Evolutionary conservation across 257 asterid genomes (phyloP), one percentile per base, ranked within the genome.

Genomic region (Orobanche coerulescens): DNA sequence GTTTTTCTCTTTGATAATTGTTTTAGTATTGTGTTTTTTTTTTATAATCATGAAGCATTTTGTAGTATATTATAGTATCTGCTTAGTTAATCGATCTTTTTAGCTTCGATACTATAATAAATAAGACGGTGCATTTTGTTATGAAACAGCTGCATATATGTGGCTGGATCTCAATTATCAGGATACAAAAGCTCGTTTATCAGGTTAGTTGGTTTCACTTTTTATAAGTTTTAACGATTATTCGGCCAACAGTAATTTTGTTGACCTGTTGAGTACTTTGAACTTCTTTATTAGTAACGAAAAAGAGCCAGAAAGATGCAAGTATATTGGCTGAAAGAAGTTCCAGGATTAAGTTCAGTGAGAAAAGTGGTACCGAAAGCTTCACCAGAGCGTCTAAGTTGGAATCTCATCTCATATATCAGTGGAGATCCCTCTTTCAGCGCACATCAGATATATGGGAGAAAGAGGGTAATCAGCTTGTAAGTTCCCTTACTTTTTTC

Each of bases 151-250:
- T 76, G 92, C 82, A 33, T 72, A 79, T 75, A 69, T 90, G 22
- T 90, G 91, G 97, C 54, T 84, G 70, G 96, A 87, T 73, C 96
- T 90, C 67, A 81, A 90, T 23, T 83, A 87, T 54, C 94, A 83
- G 80, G 97, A 90, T 62, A 78, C 72, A 58, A 82, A 77, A 71
- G 94, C 84, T 43, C 88, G 94, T 69, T 43, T 78, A 68, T 75
- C 89, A 67, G 94, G 97, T 87, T 43, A 62, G 83, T 64, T 58
- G 10, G 59, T 25, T 16, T n/a, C n/a, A n/a, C n/a, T n/a, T n/a
- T n/a, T n/a, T n/a, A n/a, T n/a, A n/a, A n/a, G n/a, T n/a, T n/a
- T n/a, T n/a, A n/a, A n/a, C n/a, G n/a, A n/a, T n/a, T n/a, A n/a
- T n/a, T n/a, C n/a, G n/a, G n/a, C n/a, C n/a, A n/a, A n/a, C n/a